Percentiles rank a stretch among this genome's conserved stretches.
Evolutionary conservation across 148 eudicot species (phyloP).

Genomic region (Chenopodium quinoa): DNA sequence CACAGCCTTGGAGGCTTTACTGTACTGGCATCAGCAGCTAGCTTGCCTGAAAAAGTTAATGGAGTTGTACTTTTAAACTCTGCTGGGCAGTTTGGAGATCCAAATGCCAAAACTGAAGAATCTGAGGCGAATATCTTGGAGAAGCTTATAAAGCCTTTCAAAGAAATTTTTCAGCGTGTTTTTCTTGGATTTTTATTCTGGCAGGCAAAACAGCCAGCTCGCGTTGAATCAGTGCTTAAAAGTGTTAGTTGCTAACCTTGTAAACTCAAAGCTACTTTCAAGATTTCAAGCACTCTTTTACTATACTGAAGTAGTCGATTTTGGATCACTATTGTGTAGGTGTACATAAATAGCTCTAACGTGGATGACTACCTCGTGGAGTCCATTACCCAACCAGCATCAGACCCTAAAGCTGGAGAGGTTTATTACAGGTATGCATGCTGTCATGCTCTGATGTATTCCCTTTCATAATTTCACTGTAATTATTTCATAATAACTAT

Average conservation of each 20-base stretch:
- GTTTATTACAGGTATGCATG: conserved; percentile 87
- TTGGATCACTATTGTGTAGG: conserved; percentile 42
- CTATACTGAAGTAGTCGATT: neutral
- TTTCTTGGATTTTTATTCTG: conserved; percentile 80
- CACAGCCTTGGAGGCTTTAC: conserved; percentile 97
- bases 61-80: conserved; percentile 78
- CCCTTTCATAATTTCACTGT: too few species aligned
- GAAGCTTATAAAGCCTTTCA: conserved; percentile 69
- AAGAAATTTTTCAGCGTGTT: conserved; percentile 77
- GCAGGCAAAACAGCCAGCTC: conserved; percentile 95
- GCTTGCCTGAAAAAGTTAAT: conserved; percentile 65
- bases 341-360: conserved; percentile 65
- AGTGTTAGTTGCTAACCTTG: conserved; percentile 54
- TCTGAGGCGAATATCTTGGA: conserved; percentile 56
- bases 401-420: conserved; percentile 96
- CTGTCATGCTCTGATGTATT: neutral
- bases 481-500: too few species aligned
- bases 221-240: conserved; percentile 71
- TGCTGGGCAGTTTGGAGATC: conserved; percentile 89
- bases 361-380: conserved; percentile 93
- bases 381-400: conserved; percentile 81
- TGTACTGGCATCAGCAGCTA: conserved; percentile 82
- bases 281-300: neutral
- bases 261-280: neutral
- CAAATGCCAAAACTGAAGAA: conserved; percentile 35